Evolutionary conservation across 352 stramenopile species (phyloP), one percentile per base, ranked within the genome.

Genomic region (Phytophthora fragariae): DNA sequence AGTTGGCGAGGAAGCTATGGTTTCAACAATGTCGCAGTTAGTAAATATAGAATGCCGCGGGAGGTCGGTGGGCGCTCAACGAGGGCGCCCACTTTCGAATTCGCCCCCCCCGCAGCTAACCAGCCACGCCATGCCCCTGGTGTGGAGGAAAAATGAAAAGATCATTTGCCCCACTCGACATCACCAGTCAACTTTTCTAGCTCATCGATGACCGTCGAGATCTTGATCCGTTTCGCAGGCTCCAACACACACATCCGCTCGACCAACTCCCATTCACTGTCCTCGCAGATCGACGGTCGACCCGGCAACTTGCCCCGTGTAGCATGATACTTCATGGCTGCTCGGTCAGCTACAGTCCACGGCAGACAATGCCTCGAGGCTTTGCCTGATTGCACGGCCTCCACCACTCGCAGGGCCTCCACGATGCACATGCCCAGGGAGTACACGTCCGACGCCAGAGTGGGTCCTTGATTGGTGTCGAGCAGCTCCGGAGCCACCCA

Each of bases 191-290:
- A 41, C 12, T 41, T 46, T 1, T 14, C 61, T 8, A 68, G n/a
- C 17, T 54, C 35, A 10, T 68, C 61, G 12, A 67, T 33, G 3
- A 67, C 61, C 15, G 49, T 59, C 12, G 49, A 52, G 1, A 67
- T 33, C 19, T 52, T 49, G 21, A 67, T 49, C 10, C 61, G 5
- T 6, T 53, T 57, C 6, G 10, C 7, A 5, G 31, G 49, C 1
- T 60, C 49, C 2, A 60, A 44, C 14, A 9, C 21, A 29, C 47
- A 66, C 47, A 66, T 66, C 5, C 47, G 46, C 12, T 66, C 19
- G 9, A 58, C 19, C 60, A 68, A 14, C 14, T 50, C 7, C 61
- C 49, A 68, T 12, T 59, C 19, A 1, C 14, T 12, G 21, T 52
- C 35, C 8, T 47, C 11, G 15, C 61, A 68, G 7, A 7, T 49